Percentiles rank a stretch among this genome's conserved stretches.
phyloP scores from a whole-genome alignment of 1,284 basidiomycete species.

The Sporisorium exsertum region DNA sequence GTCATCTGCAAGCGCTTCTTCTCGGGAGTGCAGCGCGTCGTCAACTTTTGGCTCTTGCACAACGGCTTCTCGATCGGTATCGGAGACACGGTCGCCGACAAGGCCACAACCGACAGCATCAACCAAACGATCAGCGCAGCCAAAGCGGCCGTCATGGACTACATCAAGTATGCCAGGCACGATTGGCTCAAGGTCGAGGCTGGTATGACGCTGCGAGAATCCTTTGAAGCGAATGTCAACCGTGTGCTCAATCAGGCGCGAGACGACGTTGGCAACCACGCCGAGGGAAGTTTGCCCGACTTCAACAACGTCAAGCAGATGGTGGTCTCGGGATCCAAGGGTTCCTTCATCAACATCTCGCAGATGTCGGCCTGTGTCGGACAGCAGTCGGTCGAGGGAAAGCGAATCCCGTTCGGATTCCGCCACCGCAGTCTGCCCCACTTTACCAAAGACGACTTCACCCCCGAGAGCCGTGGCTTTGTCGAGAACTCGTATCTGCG shows the following conservation, averaged over 20 bases:
- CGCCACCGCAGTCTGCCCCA: conserved; percentile 94
- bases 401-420: conserved; percentile 98
- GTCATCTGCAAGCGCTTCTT: conserved; percentile 92
- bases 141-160: conserved; percentile 73
- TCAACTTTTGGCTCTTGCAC: conserved; percentile 99
- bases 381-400: conserved; percentile 97
- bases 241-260: conserved; percentile 93
- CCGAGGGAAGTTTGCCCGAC: conserved; percentile 94
- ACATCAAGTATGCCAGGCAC: conserved; percentile 64
- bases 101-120: conserved; percentile 84
- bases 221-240: conserved; percentile 93
- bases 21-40: conserved; percentile 91
- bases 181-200: conserved; percentile 71
- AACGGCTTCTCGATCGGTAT: conserved; percentile 99
- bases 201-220: conserved; percentile 99
- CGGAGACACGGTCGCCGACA: conserved; percentile 96
- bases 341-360: conserved; percentile 93
- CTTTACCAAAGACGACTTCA: conserved; percentile 99
- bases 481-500: conserved; percentile 99
- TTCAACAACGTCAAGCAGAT: conserved; percentile 99
- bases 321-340: conserved; percentile 98
- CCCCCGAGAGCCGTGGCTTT: conserved; percentile 97
- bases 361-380: conserved; percentile 99
- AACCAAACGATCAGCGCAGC: conserved; percentile 84
- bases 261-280: conserved; percentile 93